Evolutionary conservation across 179 eudicot genomes (phyloP), one percentile per base, ranked within the genome.

Genomic region (Heliamphora pulchella): DNA sequence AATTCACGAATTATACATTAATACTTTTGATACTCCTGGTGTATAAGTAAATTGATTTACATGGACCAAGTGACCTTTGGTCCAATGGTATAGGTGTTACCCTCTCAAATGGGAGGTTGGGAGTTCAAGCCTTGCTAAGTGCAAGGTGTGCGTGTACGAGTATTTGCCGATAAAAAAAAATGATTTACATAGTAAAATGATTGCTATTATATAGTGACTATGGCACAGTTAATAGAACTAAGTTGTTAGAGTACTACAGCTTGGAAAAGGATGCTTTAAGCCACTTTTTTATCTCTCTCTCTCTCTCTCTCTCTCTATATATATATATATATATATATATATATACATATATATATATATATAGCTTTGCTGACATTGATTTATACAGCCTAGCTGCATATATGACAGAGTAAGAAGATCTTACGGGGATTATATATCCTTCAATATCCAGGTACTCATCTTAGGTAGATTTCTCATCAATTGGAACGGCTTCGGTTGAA

Each of bases 371-470:
- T 78, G 15, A 61, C 46, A 41, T 76, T 63, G 13, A n/a, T 67
- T 46, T 80, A 51, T 80, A 74, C 90, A 96, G 99, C 85, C 89
- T 96, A 71, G 99, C 97, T 82, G 94, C 82, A 81, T 94, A 91
- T 78, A 96, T 96, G 93, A 88, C 98, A 17, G 94, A 94, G 76
- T 97, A 94, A 77, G 99, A 96, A 77, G 99, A 92, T 79, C 89
- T 86, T 77, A 82, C 82, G 15, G 98, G 99, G 76, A 78, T 94
- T 54, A 96, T 96, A 79, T 94, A 83, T 83, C 99, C 99, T 77
- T 82, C 97, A 77, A 94, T 89, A 80, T 96, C 98, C 82, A 92
- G 94, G 91, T 89, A 75, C n/a, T 15, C 48, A 51, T 57, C 31
- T 54, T 14, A 63, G 55, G 41, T 31, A 31, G 59, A 68, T 41